Conservation (phyloP, 345 rosid species). For the rapeseed (Brassica napus) region DNA sequence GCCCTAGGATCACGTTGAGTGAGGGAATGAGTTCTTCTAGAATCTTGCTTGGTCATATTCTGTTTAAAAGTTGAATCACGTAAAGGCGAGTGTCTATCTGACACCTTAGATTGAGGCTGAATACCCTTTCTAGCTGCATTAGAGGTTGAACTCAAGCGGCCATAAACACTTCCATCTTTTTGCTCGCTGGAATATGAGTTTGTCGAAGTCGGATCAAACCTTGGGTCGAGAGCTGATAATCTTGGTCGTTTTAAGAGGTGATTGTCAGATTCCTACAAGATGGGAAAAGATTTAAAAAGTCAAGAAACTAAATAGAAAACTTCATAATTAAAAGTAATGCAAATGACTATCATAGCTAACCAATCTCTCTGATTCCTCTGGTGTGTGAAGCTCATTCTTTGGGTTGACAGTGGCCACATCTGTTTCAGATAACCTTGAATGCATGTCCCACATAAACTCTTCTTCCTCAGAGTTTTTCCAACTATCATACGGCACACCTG, state of each 20-base stretch:
- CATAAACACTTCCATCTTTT: conserved; percentile 48
- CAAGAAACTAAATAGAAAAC: not conserved
- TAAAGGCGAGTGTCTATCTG: conserved; percentile 49
- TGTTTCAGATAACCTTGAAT: conserved; percentile 65
- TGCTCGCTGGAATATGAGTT: conserved; percentile 66
- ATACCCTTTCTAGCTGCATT: conserved; percentile 48
- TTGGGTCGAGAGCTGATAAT: conserved; percentile 44
- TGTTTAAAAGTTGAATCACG: conserved; percentile 57
- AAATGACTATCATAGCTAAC: conserved; percentile 46
- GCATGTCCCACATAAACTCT: conserved; percentile 96
- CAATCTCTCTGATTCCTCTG: conserved; percentile 66
- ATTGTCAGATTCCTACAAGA: conserved; percentile 63
- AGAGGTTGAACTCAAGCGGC: conserved; percentile 47
- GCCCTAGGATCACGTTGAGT: conserved; percentile 55
- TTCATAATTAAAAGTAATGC: not conserved
- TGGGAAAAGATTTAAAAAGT: conserved; percentile 12
- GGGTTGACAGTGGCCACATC: conserved; percentile 48
- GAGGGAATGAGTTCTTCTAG: conserved; percentile 42
- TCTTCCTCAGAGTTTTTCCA: conserved; percentile 98
- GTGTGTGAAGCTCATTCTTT: conserved; percentile 55
- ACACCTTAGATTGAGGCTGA: conserved; percentile 48
- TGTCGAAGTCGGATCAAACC: conserved; percentile 49
- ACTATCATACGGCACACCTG: conserved; percentile 54
- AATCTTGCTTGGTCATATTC: conserved; percentile 37
- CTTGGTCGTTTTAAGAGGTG: conserved; percentile 48